Evolutionary conservation across 306 rosid genomes (phyloP).

Genomic region (Potentilla sterilis): DNA sequence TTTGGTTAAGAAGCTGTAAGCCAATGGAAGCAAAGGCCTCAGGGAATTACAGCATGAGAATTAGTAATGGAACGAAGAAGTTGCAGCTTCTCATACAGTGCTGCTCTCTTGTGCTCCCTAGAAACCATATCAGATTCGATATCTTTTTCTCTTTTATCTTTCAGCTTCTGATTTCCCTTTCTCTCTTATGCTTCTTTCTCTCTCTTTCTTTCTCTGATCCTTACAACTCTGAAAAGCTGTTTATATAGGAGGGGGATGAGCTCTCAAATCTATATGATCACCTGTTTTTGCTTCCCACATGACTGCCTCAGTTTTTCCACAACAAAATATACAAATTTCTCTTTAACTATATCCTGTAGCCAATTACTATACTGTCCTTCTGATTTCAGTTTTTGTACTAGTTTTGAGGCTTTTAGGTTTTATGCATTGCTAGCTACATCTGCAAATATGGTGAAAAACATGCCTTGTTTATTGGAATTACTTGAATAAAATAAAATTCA

Average conservation of each 20-base stretch:
- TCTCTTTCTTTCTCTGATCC: slow-evolving; percentile 12
- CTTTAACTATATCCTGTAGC: not conserved
- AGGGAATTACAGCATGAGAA: slow-evolving; percentile 86
- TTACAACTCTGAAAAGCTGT: slow-evolving; percentile 37
- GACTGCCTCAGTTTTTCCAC: slow-evolving; percentile 49
- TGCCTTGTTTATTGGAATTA: not conserved
- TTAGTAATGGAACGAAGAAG: slow-evolving; percentile 95
- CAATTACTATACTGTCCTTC: slow-evolving; percentile 61
- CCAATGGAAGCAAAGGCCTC: slow-evolving; percentile 40
- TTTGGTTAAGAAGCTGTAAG: slow-evolving; percentile 8
- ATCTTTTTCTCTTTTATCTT: slow-evolving; percentile 5
- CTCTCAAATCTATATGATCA: slow-evolving; percentile 71
- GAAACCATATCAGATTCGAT: slow-evolving; percentile 53
- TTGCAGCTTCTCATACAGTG: slow-evolving; percentile 90
- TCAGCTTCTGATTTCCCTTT: slow-evolving; percentile 2
- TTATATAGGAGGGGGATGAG: slow-evolving; percentile 58
- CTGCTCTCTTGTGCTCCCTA: slow-evolving; percentile 82
- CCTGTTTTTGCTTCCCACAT: slow-evolving; percentile 64
- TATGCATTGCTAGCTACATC: not conserved
- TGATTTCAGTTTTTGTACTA: not conserved
- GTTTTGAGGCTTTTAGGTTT: not conserved
- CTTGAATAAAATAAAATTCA: too few relatives aligned
- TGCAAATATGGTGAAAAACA: not conserved
- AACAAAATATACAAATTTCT: slow-evolving; percentile 22
- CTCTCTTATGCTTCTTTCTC: not conserved